phyloP scores from a whole-genome alignment of 257 asterid genomes.

The Gentiana macrophylla region DNA sequence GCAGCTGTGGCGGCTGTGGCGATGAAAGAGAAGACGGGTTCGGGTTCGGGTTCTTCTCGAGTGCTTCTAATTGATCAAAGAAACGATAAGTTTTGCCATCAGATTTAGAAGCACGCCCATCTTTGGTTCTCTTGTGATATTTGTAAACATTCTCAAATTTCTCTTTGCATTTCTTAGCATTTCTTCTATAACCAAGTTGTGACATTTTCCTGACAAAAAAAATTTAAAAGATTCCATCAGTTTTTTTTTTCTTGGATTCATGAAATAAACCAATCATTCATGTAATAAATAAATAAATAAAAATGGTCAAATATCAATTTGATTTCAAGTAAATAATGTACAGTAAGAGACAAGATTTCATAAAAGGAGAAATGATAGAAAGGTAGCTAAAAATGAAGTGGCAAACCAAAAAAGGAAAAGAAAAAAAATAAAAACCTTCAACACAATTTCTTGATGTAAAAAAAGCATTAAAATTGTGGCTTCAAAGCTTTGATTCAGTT shows the following conservation, averaged over 20 bases:
- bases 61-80: conserved; percentile 77
- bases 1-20: conserved; percentile 29
- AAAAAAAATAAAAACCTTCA: conserved; percentile 9
- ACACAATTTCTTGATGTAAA: conserved; percentile 18
- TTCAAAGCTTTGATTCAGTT: conserved; percentile 2
- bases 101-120: conserved; percentile 70
- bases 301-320: conserved; percentile 11
- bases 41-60: conserved; percentile 32
- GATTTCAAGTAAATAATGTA: not conserved
- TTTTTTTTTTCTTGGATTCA: conserved; percentile 15
- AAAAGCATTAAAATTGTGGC: conserved; percentile 3
- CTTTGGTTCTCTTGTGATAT: conserved; percentile 84
- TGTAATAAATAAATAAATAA: conserved; percentile 30
- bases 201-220: conserved; percentile 68
- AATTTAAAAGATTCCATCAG: conserved; percentile 2
- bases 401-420: conserved; percentile 1
- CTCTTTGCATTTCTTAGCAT: conserved; percentile 84
- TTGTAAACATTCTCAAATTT: conserved; percentile 90
- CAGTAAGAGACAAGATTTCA: conserved; percentile 5
- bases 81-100: conserved; percentile 82
- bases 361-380: conserved; percentile 1
- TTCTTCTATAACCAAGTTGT: conserved; percentile 78
- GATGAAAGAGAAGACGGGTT: conserved; percentile 31
- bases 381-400: conserved; percentile 9
- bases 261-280: conserved; percentile 11